phyloP scores from a whole-genome alignment of 2,329 filamentous ascomycete species.

The Colletotrichum chlorophyti region DNA sequence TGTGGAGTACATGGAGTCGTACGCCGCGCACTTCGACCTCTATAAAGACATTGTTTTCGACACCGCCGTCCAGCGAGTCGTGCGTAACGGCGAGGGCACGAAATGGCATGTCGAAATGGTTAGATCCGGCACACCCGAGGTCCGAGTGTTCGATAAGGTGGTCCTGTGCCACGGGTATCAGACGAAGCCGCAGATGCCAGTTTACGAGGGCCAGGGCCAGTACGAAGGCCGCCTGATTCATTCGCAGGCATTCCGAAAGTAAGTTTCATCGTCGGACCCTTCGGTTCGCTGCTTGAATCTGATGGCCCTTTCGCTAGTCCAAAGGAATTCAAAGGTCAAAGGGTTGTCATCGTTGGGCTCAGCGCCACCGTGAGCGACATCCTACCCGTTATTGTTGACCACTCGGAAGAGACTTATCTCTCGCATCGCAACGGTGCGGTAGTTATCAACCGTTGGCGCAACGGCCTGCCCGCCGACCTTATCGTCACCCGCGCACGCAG shows the following conservation, averaged over 20 bases:
- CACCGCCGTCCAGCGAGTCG: slow-evolving; percentile 37
- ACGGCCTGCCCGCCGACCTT: slow-evolving; percentile 44
- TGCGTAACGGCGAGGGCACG: slow-evolving; percentile 35
- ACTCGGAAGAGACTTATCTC: slow-evolving; percentile 47
- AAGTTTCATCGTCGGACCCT: background rate
- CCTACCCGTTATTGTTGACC: slow-evolving; percentile 39
- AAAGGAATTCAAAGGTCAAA: slow-evolving; percentile 45
- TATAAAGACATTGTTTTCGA: slow-evolving; percentile 41
- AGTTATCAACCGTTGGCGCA: slow-evolving; percentile 39
- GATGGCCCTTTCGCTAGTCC: slow-evolving; percentile 29
- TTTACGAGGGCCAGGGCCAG: slow-evolving; percentile 40
- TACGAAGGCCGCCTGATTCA: slow-evolving; percentile 49
- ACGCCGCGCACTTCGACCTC: slow-evolving; percentile 47
- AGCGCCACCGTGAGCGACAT: slow-evolving; percentile 47
- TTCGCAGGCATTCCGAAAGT: slow-evolving; percentile 43
- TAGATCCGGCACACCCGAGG: slow-evolving; percentile 31
- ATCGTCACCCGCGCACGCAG: slow-evolving; percentile 40
- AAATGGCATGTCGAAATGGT: slow-evolving; percentile 42
- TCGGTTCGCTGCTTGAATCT: background rate
- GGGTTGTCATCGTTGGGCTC: slow-evolving; percentile 50
- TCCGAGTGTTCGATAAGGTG: slow-evolving; percentile 45
- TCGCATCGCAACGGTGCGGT: slow-evolving; percentile 47
- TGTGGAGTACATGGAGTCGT: slow-evolving; percentile 47
- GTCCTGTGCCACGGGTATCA: slow-evolving; percentile 43
- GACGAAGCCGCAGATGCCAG: slow-evolving; percentile 42